Percentiles rank a stretch among this genome's conserved stretches.
Conservation (phyloP, 2,329 filamentous ascomycete species). For the Tolypocladium endophyticum region DNA sequence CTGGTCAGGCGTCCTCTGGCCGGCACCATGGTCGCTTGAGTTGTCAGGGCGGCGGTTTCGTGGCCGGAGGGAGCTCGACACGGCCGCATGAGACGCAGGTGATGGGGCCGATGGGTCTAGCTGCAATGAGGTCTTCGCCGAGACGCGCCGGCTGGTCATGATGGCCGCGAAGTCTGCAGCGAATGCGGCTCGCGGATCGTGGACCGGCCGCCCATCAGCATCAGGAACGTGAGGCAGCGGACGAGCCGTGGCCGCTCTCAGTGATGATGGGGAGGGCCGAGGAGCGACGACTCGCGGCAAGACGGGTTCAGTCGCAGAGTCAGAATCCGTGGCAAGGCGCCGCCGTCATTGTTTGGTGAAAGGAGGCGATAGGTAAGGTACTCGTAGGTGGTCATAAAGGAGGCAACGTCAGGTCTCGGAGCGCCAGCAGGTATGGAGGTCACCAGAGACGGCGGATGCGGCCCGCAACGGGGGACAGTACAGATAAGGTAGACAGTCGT, state of each 20-base stretch:
- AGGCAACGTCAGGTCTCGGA: background rate
- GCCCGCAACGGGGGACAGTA: background rate
- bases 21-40: slow-evolving; percentile 17
- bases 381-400: background rate
- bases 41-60: slow-evolving; percentile 38
- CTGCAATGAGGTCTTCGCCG: slow-evolving; percentile 20
- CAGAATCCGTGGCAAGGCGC: background rate
- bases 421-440: background rate
- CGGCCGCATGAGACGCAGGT: slow-evolving; percentile 29
- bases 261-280: background rate
- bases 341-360: background rate
- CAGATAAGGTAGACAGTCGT: background rate
- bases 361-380: background rate
- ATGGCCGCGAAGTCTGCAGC: slow-evolving; percentile 21
- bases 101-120: slow-evolving; percentile 36
- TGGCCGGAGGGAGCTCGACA: slow-evolving; percentile 31
- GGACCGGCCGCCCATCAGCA: slow-evolving; percentile 16
- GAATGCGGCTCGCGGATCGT: slow-evolving; percentile 16
- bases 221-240: slow-evolving; percentile 13
- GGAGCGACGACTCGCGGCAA: background rate
- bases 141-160: slow-evolving; percentile 23
- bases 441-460: background rate
- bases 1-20: slow-evolving; percentile 15
- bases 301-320: background rate
- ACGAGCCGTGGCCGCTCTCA: background rate